Percentiles rank a stretch among this genome's conserved stretches.
These are phyloP conservation scores for Saksenaea vasiformis DNA, from an alignment of 371 early-diverging fungal genomes.

Conservation along the genomic window DNA sequence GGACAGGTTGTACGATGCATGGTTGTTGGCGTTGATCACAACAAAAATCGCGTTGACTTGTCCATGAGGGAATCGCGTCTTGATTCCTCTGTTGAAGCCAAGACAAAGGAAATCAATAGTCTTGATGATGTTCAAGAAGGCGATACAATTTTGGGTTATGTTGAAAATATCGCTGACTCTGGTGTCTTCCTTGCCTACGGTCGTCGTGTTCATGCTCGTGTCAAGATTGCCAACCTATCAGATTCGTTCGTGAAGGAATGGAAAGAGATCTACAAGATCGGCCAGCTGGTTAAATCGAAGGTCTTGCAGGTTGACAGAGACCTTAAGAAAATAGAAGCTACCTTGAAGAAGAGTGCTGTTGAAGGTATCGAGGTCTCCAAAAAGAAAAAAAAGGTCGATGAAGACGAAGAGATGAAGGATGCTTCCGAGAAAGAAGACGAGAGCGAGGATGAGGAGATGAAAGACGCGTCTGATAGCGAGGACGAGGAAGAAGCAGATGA, in stretches of 20 bases:
- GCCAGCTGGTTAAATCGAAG: conserved; percentile 75
- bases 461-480: conserved; percentile 25
- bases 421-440: conserved; percentile 29
- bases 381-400: conserved; percentile 41
- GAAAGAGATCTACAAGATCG: conserved; percentile 68
- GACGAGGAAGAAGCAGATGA: too few relatives aligned
- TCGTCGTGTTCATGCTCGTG: conserved; percentile 68
- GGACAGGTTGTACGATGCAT: conserved; percentile 55
- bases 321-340: conserved; percentile 62
- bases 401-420: conserved; percentile 43
- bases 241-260: conserved; percentile 88
- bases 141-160: conserved; percentile 71
- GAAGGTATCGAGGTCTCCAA: conserved; percentile 24
- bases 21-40: conserved; percentile 52
- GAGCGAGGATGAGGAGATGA: conserved; percentile 27
- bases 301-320: conserved; percentile 67
- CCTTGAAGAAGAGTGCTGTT: conserved; percentile 54
- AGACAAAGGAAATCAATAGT: conserved; percentile 46
- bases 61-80: conserved; percentile 64
- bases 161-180: conserved; percentile 67
- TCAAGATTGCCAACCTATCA: conserved; percentile 85
- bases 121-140: conserved; percentile 54
- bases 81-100: conserved; percentile 33
- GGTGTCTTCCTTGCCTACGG: conserved; percentile 81
- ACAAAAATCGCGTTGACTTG: conserved; percentile 59